phyloP scores from a whole-genome alignment of 768 basidiomycete genomes.

The Macrolepiota fuliginosa region DNA sequence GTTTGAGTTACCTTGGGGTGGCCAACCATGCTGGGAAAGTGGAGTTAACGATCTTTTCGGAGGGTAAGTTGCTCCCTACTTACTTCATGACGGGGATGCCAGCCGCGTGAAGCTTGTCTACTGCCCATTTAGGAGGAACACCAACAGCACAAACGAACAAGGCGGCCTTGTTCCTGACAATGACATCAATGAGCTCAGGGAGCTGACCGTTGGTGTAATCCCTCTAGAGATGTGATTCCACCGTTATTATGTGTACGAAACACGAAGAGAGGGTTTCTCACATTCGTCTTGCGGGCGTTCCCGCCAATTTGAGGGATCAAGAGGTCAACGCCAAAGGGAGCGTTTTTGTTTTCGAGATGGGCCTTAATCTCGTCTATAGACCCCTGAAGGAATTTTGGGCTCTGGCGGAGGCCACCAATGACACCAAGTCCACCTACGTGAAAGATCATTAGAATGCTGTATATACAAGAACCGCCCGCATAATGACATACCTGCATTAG shows the following conservation, averaged over 20 bases:
- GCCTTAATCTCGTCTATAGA: slow-evolving; percentile 73
- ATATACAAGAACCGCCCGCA: not conserved
- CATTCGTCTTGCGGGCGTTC: slow-evolving; percentile 81
- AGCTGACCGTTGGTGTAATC: slow-evolving; percentile 83
- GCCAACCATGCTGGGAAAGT: slow-evolving; percentile 64
- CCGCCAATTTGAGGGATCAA: slow-evolving; percentile 82
- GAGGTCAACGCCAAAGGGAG: slow-evolving; percentile 81
- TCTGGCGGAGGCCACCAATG: slow-evolving; percentile 79
- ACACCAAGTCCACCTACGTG: slow-evolving; percentile 74
- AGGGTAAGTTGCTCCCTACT: slow-evolving; percentile 20
- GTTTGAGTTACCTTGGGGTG: slow-evolving; percentile 64
- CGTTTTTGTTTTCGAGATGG: slow-evolving; percentile 69
- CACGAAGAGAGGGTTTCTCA: slow-evolving; percentile 18
- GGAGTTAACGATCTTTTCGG: slow-evolving; percentile 4
- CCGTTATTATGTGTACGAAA: not conserved
- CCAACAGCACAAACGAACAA: slow-evolving; percentile 85
- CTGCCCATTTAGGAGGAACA: slow-evolving; percentile 79
- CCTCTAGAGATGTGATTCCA: slow-evolving; percentile 28
- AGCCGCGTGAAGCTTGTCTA: slow-evolving; percentile 78
- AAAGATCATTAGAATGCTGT: not conserved
- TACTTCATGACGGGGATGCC: slow-evolving; percentile 86
- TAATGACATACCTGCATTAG: slow-evolving; percentile 66
- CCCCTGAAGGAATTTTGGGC: slow-evolving; percentile 64
- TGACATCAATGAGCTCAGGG: slow-evolving; percentile 72
- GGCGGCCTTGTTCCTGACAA: slow-evolving; percentile 68